These are phyloP conservation scores for Coniferiporia sulphurascens DNA, from an alignment of 1,284 basidiomycete species.

Conservation along the genomic window DNA sequence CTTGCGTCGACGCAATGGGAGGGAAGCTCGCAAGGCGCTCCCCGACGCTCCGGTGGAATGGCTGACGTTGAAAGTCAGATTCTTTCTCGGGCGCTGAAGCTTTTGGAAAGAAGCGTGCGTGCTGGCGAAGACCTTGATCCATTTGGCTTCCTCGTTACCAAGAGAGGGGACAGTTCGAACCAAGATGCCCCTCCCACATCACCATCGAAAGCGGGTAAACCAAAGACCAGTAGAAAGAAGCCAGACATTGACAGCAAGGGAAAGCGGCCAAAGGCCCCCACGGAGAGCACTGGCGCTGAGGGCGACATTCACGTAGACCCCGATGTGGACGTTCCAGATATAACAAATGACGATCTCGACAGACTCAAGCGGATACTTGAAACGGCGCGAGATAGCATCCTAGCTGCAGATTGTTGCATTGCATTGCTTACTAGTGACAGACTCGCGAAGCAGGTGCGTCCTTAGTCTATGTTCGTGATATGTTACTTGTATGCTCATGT, in stretches of 20 bases:
- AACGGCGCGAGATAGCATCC: constrained; percentile 60
- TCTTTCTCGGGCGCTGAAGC: constrained; percentile 63
- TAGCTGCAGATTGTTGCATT: constrained; percentile 81
- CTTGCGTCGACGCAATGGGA: constrained; percentile 35
- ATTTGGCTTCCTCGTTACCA: constrained; percentile 40
- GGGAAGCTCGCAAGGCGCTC: constrained; percentile 35
- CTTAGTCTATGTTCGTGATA: not conserved
- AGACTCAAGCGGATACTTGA: constrained; percentile 47
- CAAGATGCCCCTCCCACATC: constrained; percentile 20
- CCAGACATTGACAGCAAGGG: not conserved
- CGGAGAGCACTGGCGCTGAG: constrained; percentile 9
- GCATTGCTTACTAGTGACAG: constrained; percentile 73
- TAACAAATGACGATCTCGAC: constrained; percentile 49
- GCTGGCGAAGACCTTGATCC: constrained; percentile 70
- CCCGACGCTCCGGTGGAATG: constrained; percentile 49
- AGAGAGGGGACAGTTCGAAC: constrained; percentile 14
- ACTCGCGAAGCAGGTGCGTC: constrained; percentile 72
- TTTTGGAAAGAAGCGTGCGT: constrained; percentile 72
- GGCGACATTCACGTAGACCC: constrained; percentile 20
- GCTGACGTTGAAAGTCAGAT: constrained; percentile 58
- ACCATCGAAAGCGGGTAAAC: constrained; percentile 28
- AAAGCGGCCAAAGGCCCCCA: constrained; percentile 1
- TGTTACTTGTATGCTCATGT: not conserved
- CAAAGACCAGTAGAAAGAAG: not conserved
- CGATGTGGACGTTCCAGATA: constrained; percentile 26